A percentile compares a stretch with the other conserved stretches of the same genome.
Evolutionary conservation across 1,139 yeast genomes (phyloP).

Genomic region (Yamadazyma atmosphaerica): DNA sequence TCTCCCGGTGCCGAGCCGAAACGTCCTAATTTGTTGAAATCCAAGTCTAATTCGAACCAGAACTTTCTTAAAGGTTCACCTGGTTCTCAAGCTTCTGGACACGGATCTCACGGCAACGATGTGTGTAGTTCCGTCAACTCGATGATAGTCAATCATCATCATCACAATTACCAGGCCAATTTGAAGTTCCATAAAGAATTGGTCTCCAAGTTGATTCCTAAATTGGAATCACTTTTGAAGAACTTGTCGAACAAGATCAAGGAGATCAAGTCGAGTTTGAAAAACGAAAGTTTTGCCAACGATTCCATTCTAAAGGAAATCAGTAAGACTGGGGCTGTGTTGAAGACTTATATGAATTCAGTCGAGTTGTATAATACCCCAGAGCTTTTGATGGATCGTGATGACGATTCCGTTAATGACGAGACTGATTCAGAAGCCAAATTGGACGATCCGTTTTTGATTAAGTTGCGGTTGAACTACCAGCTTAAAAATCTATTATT

Average conservation of each 20-base stretch:
- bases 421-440: conserved; percentile 27
- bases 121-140: conserved; percentile 36
- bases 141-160: conserved; percentile 39
- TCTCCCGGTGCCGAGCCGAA: conserved; percentile 9
- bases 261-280: conserved; percentile 43
- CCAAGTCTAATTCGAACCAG: conserved; percentile 26
- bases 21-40: conserved; percentile 35
- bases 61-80: conserved; percentile 8
- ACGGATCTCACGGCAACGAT: too few relatives aligned
- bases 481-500: conserved; percentile 45
- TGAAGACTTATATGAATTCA: conserved; percentile 32
- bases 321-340: conserved; percentile 38
- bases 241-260: conserved; percentile 42
- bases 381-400: conserved; percentile 21
- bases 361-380: conserved; percentile 34
- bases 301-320: conserved; percentile 38
- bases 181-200: conserved; percentile 36
- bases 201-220: conserved; percentile 34
- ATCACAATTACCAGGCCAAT: conserved; percentile 26
- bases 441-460: conserved; percentile 45
- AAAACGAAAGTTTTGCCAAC: conserved; percentile 46
- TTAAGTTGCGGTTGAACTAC: conserved; percentile 41
- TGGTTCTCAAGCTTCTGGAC: too few relatives aligned
- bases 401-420: conserved; percentile 21
- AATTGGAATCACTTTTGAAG: conserved; percentile 37